Evolutionary conservation across 2,329 filamentous ascomycete genomes (phyloP), one percentile per base, ranked within the genome.

Genomic region (Talaromyces piceae): DNA sequence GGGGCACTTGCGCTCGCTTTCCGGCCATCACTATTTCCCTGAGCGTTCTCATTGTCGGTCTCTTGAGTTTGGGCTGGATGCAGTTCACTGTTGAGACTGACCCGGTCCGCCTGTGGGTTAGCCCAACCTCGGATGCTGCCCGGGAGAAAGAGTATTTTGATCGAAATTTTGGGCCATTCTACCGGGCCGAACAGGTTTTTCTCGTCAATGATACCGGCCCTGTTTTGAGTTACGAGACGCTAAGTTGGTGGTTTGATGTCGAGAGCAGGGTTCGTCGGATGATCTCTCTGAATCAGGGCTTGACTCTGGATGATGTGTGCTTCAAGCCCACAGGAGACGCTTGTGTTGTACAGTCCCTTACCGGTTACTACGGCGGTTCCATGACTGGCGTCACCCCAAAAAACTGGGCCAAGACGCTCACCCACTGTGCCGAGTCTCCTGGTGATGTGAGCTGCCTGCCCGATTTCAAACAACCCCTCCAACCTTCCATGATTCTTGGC

Each of bases 71-170:
- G 30, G 93, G 93, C 1, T 95, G 89, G 88, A 73, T 93, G 53
- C 81, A 82, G 41, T 98, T 98, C 62, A 79, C 87, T n/a, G 77
- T 98, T 30, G 93, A 97, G 68, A 87, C 78, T 20, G 87, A 97
- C 56, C 93, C 93, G 5, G 93, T 94, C 9, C 83, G 87, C 45
- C 75, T 98, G 7, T 98, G 93, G 93, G 93, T 98, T n/a, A 91
- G 91, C 61, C 93, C 93, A 6, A 86, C 87, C 7, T 97, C 93
- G 3, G 81, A 84, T 45, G 91, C 94, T 18, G 93, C 93, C 0
- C 80, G 89, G 64, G 91, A 98, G 66, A 98, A 98, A 72, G 79
- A 80, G 1, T 98, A 94, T 65, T 98, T 97, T 58, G 94, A 98
- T 65, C 68, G 80, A 30, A 90, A 89, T 60, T 98, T 98, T 65